Evolutionary conservation across 2,329 filamentous ascomycete genomes (phyloP).

Genomic region (Cladosporium sp.): DNA sequence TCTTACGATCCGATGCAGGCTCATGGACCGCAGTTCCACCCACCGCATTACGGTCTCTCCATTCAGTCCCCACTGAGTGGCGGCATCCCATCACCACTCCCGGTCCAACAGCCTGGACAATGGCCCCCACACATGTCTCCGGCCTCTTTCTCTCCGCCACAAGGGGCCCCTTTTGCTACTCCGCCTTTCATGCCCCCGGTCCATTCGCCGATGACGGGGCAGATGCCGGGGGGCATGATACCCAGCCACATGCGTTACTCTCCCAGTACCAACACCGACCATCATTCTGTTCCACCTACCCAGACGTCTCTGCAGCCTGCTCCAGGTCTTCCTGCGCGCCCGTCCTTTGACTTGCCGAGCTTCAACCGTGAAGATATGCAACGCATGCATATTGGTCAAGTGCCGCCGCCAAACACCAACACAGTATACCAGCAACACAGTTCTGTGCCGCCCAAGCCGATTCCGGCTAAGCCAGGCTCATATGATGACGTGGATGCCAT

Average conservation of each 20-base stretch:
- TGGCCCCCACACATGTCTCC: not conserved
- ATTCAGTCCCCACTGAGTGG: not conserved
- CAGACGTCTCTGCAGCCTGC: constrained; percentile 44
- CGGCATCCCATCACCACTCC: not conserved
- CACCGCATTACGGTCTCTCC: not conserved
- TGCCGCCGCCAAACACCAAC: constrained; percentile 32
- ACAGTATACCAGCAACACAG: not conserved
- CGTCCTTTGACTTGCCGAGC: constrained; percentile 52
- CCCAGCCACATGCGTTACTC: not conserved
- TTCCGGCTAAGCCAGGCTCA: constrained; percentile 34
- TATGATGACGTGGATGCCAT: constrained; percentile 21
- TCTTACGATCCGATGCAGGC: not conserved
- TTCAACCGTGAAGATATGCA: constrained; percentile 54
- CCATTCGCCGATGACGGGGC: not conserved
- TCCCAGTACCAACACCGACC: not conserved
- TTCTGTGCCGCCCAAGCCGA: constrained; percentile 24
- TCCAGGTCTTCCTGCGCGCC: constrained; percentile 58
- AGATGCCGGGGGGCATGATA: not conserved
- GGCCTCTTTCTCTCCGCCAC: not conserved
- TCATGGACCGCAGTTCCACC: not conserved
- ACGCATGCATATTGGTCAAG: constrained; percentile 52
- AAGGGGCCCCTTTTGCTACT: not conserved
- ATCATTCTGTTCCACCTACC: not conserved
- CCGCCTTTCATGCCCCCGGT: not conserved
- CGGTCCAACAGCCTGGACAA: not conserved